A percentile compares a stretch with the other conserved stretches of the same genome.
These are phyloP conservation scores for Teratosphaeria zuluensis DNA, from an alignment of 2,329 filamentous ascomycete genomes.

Conservation along the genomic window DNA sequence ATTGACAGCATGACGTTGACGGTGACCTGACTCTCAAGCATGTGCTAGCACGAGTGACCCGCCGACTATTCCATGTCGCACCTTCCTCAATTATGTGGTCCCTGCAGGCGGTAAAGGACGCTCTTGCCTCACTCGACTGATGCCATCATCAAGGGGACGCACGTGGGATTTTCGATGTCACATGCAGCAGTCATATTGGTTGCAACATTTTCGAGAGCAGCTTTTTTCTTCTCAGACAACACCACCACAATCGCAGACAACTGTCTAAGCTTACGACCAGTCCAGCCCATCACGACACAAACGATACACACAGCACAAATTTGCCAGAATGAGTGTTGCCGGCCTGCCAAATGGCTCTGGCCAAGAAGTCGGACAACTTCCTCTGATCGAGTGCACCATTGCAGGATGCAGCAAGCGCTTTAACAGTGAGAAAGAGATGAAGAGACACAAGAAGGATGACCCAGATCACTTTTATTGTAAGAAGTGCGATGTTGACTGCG, in stretches of 20 bases:
- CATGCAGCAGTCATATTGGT: not conserved
- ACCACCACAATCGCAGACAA: not conserved
- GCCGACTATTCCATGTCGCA: not conserved
- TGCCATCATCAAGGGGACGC: not conserved
- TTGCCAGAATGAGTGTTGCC: not conserved
- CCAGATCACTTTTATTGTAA: slow-evolving; percentile 36
- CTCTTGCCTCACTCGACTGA: not conserved
- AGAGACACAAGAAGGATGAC: slow-evolving; percentile 39
- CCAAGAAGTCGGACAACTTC: slow-evolving; percentile 12
- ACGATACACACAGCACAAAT: not conserved
- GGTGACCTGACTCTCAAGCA: not conserved
- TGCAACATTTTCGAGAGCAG: not conserved
- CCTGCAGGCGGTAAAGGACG: not conserved
- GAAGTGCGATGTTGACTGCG: slow-evolving; percentile 32
- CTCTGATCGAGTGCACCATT: slow-evolving; percentile 31
- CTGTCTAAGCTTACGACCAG: not conserved
- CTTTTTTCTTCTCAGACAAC: not conserved
- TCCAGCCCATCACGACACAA: not conserved
- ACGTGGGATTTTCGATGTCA: not conserved
- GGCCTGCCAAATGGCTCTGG: slow-evolving; percentile 10
- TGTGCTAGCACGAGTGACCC: too few species aligned
- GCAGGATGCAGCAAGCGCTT: slow-evolving; percentile 40
- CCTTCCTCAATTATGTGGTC: not conserved
- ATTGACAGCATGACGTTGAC: not conserved
- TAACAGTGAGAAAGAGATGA: slow-evolving; percentile 36